Conservation (phyloP, 305 asterid genomes). For the Rubia balearica region DNA sequence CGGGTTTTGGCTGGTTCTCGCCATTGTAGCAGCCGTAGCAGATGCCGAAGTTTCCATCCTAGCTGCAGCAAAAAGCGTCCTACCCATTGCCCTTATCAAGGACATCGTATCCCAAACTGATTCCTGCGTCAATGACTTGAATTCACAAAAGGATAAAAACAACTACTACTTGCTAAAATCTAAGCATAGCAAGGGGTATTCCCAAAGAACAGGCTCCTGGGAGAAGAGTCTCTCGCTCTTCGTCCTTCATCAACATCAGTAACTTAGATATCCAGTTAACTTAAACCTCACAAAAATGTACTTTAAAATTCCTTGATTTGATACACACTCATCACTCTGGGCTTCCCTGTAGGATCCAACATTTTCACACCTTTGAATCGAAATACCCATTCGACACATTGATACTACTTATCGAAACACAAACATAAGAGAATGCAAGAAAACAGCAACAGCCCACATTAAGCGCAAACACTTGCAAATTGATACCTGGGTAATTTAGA, state of each 20-base stretch:
- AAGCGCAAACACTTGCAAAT: background rate
- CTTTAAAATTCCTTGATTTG: background rate
- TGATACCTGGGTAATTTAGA: background rate
- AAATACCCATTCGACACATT: background rate
- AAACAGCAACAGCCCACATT: no score
- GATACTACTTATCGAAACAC: background rate
- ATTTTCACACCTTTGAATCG: background rate
- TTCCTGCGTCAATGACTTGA: background rate
- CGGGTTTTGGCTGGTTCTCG: constrained; percentile 38
- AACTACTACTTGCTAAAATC: no score
- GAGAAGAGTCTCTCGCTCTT: background rate
- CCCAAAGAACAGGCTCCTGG: no score
- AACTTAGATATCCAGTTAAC: background rate
- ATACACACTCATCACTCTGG: background rate
- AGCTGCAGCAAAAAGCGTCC: constrained; percentile 73
- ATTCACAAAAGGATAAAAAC: background rate
- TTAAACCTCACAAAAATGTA: background rate
- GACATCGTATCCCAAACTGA: constrained; percentile 13
- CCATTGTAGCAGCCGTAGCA: constrained; percentile 22
- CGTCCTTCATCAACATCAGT: background rate
- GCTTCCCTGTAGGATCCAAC: background rate
- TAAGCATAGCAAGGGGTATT: background rate
- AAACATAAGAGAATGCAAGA: background rate
- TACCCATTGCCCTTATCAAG: constrained; percentile 36
- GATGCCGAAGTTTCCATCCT: constrained; percentile 43